A percentile compares a stretch with the other conserved stretches of the same genome.
These are phyloP conservation scores for apple (Malus domestica) DNA, from an alignment of 306 rosid genomes.

Conservation along the genomic window ASM211411v1 NC_041802.1:15093501-15094000, in stretches of 20 bases:
- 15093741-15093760: background rate
- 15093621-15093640: background rate
- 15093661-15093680: background rate
- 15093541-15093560: background rate
- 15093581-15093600: background rate
- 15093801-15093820: background rate
- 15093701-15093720: background rate
- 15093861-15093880: background rate
- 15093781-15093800: background rate
- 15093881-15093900: background rate
- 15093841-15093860: background rate
- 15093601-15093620: background rate
- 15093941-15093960: background rate
- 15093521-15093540: background rate
- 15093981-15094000: background rate
- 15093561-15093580: background rate
- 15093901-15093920: background rate
- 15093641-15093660: background rate
- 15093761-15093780: background rate
- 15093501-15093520: background rate
- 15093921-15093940: background rate
- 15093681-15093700: background rate
- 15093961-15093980: background rate
- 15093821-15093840: background rate
- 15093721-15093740: background rate